These are phyloP conservation scores for Fraxinus anomala DNA, from an alignment of 257 asterid genomes.

Conservation along the genomic window DNA sequence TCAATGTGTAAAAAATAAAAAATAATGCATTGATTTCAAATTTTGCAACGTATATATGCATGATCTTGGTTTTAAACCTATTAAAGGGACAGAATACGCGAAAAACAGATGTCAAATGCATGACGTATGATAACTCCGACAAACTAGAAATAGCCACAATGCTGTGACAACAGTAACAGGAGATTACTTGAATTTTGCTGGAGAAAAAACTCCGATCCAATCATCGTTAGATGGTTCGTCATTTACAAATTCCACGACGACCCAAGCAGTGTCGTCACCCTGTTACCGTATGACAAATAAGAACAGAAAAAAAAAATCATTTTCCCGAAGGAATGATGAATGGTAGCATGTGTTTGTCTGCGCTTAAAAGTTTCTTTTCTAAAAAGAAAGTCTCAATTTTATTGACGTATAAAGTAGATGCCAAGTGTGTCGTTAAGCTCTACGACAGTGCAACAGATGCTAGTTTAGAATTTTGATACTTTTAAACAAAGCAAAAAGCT, in stretches of 20 bases:
- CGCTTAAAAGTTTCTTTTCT: too few species aligned
- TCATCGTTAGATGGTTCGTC: slow-evolving; percentile 48
- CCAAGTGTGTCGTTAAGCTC: too few species aligned
- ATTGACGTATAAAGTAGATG: too few species aligned
- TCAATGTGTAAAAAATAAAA: too few species aligned
- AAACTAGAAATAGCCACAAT: background rate
- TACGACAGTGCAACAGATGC: too few species aligned
- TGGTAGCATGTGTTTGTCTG: too few species aligned
- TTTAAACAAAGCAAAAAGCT: background rate
- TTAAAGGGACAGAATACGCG: background rate
- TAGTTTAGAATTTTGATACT: too few species aligned
- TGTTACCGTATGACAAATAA: slow-evolving; percentile 15
- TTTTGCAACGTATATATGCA: background rate
- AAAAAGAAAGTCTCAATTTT: too few species aligned
- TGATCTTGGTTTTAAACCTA: background rate
- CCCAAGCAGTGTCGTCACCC: slow-evolving; percentile 52
- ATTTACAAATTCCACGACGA: slow-evolving; percentile 32
- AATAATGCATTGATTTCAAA: background rate
- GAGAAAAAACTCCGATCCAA: slow-evolving; percentile 51
- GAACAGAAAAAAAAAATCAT: background rate
- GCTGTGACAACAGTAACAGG: background rate
- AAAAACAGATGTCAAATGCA: too few species aligned
- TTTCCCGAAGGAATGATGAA: background rate
- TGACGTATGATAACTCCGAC: too few species aligned
- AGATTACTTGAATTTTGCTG: slow-evolving; percentile 35